Percentiles rank a stretch among this genome's conserved stretches.
Conservation (phyloP, 495 filamentous ascomycete genomes). For the Penicillium riverlandense region DNA sequence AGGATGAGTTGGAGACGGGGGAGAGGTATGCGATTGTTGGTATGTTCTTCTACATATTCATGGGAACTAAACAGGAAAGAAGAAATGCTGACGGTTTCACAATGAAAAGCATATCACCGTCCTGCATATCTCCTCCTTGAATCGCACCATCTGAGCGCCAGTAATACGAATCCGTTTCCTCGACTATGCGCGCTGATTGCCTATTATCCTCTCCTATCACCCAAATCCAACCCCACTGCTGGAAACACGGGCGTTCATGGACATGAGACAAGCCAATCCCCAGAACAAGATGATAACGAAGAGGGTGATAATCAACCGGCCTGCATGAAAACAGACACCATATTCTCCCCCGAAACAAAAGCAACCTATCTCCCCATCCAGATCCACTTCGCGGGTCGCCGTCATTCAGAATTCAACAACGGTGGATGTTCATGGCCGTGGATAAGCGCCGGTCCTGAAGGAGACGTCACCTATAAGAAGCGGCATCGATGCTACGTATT, state of each 20-base stretch:
- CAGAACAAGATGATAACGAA: neutral
- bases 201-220: constrained; percentile 44
- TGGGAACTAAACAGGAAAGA: too few relatives aligned
- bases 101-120: constrained; percentile 41
- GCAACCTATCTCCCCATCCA: constrained; percentile 43
- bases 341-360: constrained; percentile 27
- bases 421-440: constrained; percentile 12
- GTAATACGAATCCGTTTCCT: constrained; percentile 32
- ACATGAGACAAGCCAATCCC: too few relatives aligned
- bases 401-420: constrained; percentile 20
- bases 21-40: constrained; percentile 42
- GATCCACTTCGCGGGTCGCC: constrained; percentile 45
- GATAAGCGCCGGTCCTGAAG: constrained; percentile 13
- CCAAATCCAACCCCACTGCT: too few relatives aligned
- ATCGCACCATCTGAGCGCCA: constrained; percentile 37
- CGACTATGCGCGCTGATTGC: constrained; percentile 45
- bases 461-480: constrained; percentile 28
- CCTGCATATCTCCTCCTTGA: constrained; percentile 50
- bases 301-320: constrained; percentile 12
- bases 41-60: constrained; percentile 13
- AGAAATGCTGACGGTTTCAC: too few relatives aligned
- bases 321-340: constrained; percentile 19
- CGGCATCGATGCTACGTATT: constrained; percentile 38
- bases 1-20: constrained; percentile 36
- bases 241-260: too few relatives aligned